Percentiles rank a stretch among this genome's conserved stretches.
Conservation (phyloP, 1,284 basidiomycete genomes). For the Tilletia caries region DNA sequence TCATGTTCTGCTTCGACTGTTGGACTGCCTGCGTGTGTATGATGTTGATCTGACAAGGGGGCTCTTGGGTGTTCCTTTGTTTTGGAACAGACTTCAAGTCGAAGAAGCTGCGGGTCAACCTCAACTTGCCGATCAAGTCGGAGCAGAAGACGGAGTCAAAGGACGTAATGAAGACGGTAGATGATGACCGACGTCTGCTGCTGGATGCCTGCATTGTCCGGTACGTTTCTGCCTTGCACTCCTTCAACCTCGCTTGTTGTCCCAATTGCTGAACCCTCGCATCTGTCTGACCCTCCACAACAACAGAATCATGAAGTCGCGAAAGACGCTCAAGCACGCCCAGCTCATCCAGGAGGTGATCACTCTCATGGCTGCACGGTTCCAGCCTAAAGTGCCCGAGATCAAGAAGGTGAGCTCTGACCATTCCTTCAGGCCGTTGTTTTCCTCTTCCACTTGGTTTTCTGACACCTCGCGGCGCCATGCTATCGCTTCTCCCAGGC, state of each 20-base stretch:
- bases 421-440: too few species aligned
- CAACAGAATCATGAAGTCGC: conserved; percentile 88
- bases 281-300: too few species aligned
- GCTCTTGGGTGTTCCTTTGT: background rate
- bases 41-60: background rate
- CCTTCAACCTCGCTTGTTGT: background rate
- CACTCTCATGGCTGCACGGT: conserved; percentile 80
- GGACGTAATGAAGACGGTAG: conserved; percentile 90
- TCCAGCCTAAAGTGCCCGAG: conserved; percentile 83
- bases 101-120: conserved; percentile 78
- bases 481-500: too few species aligned
- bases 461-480: too few species aligned
- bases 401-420: conserved; percentile 63
- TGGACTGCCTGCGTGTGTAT: background rate
- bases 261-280: background rate
- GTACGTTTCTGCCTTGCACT: conserved; percentile 56
- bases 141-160: conserved; percentile 87
- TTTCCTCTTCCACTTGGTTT: too few species aligned
- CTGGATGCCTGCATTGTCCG: conserved; percentile 97
- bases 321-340: conserved; percentile 94
- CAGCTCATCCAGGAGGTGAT: conserved; percentile 90
- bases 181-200: conserved; percentile 94
- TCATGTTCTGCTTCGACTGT: conserved; percentile 5
- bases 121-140: conserved; percentile 90
- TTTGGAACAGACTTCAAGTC: conserved; percentile 69